Percentiles rank a stretch among this genome's conserved stretches.
Conservation (phyloP, 2,329 filamentous ascomycete species). For the Exophiala alcalophila region DNA sequence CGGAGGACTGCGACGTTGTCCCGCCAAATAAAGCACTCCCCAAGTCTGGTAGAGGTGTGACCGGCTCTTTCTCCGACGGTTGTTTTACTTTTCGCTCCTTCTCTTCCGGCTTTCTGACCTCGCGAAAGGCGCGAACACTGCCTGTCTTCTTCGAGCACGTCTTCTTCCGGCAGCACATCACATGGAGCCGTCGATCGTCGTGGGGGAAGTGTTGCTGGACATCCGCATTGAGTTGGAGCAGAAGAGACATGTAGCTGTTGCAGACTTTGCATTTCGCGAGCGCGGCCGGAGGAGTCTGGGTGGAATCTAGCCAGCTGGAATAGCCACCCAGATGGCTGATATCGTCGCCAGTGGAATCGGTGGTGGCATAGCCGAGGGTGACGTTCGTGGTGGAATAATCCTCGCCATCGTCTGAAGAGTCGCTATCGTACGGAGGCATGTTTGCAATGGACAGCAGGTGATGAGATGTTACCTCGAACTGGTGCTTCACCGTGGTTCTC, state of each 20-base stretch:
- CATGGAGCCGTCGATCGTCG: slow-evolving; percentile 82
- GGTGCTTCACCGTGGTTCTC: no score
- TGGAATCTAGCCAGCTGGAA: slow-evolving; percentile 79
- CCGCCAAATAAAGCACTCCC: slow-evolving; percentile 63
- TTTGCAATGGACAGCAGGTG: neutral
- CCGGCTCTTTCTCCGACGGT: slow-evolving; percentile 33
- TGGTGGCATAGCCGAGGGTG: slow-evolving; percentile 82
- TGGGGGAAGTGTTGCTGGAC: slow-evolving; percentile 80
- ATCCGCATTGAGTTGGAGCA: slow-evolving; percentile 89
- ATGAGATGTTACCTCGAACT: no score
- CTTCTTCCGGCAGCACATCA: slow-evolving; percentile 77
- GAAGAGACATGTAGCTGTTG: slow-evolving; percentile 74
- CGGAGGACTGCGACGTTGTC: slow-evolving; percentile 37
- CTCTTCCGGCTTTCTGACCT: slow-evolving; percentile 52
- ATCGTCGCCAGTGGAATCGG: slow-evolving; percentile 73
- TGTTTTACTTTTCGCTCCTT: slow-evolving; percentile 15
- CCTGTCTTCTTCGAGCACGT: slow-evolving; percentile 78
- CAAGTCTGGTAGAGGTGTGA: slow-evolving; percentile 39
- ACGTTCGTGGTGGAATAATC: slow-evolving; percentile 67
- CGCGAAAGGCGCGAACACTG: slow-evolving; percentile 72
- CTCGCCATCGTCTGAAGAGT: slow-evolving; percentile 66
- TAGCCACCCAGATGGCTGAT: slow-evolving; percentile 84
- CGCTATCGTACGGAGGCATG: slow-evolving; percentile 82
- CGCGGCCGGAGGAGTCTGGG: slow-evolving; percentile 67
- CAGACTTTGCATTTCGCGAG: slow-evolving; percentile 85